phyloP scores from a whole-genome alignment of 2,329 filamentous ascomycete species.

The Calonectria honghensis region DNA sequence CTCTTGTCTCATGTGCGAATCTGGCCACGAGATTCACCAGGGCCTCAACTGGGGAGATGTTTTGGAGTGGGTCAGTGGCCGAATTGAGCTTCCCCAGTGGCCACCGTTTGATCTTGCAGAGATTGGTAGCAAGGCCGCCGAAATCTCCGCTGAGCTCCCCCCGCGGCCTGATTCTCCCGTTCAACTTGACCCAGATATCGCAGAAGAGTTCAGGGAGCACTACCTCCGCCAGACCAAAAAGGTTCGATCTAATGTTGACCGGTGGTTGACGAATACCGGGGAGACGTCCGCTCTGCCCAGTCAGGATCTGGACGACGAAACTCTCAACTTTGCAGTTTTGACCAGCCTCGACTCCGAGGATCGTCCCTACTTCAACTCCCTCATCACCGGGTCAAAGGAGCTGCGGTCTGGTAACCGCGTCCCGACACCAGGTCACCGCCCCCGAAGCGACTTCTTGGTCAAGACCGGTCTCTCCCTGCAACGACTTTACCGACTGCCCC shows the following conservation, averaged over 20 bases:
- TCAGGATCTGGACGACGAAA: conserved; percentile 95
- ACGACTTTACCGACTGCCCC: conserved; percentile 85
- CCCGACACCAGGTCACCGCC: conserved; percentile 80
- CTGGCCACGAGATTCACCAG: conserved; percentile 75
- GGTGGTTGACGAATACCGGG: conserved; percentile 89
- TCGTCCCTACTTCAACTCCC: conserved; percentile 86
- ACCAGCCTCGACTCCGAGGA: conserved; percentile 87
- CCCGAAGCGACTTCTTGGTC: conserved; percentile 83
- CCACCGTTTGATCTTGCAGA: conserved; percentile 87
- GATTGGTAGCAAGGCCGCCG: conserved; percentile 76
- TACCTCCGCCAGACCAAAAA: conserved; percentile 95
- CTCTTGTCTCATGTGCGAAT: conserved; percentile 87
- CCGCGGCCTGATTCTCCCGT: conserved; percentile 76
- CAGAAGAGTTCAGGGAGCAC: conserved; percentile 93
- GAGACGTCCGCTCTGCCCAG: conserved; percentile 84
- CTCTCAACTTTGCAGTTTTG: conserved; percentile 92
- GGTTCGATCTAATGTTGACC: conserved; percentile 92
- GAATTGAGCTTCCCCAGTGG: conserved; percentile 90
- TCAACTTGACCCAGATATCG: conserved; percentile 93
- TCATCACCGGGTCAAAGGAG: conserved; percentile 78
- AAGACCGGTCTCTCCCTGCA: conserved; percentile 88
- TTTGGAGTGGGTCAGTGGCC: conserved; percentile 91
- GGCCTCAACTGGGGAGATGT: conserved; percentile 97
- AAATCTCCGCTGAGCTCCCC: conserved; percentile 76
- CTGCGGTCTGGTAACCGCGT: conserved; percentile 76